A percentile compares a stretch with the other conserved stretches of the same genome.
phyloP scores from a whole-genome alignment of 1,139 yeast genomes.

The Kurtzmaniella quercitrusa region DNA sequence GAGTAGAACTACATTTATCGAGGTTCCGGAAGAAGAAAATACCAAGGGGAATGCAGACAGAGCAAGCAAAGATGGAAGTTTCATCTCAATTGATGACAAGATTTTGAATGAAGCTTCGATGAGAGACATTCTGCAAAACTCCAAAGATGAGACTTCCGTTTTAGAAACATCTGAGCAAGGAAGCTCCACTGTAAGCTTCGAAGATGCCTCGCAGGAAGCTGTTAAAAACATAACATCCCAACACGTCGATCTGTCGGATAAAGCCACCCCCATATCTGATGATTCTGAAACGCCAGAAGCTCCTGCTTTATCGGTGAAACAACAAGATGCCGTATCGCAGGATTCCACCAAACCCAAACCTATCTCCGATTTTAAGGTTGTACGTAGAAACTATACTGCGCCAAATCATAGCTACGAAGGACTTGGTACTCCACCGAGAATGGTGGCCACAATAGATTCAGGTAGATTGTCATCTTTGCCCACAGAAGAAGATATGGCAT shows the following conservation, averaged over 20 bases:
- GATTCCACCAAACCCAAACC: no score
- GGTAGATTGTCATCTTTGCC: not conserved
- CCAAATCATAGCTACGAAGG: not conserved
- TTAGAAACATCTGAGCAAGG: not conserved
- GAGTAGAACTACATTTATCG: not conserved
- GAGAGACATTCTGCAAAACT: not conserved
- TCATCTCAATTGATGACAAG: not conserved
- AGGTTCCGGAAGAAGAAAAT: not conserved
- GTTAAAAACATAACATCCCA: no score
- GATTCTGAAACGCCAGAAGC: not conserved
- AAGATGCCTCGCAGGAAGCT: not conserved
- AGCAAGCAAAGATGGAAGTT: not conserved
- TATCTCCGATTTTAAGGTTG: not conserved
- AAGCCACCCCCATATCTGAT: no score
- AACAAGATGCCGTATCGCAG: not conserved
- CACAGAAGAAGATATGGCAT: not conserved
- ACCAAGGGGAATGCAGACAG: not conserved
- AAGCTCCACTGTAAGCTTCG: not conserved
- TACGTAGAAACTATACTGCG: not conserved
- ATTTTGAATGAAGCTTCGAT: not conserved
- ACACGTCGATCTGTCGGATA: no score
- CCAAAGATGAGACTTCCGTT: not conserved
- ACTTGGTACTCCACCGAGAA: not conserved
- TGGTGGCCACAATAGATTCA: not conserved
- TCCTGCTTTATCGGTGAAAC: not conserved